Base-by-base conservation (phyloP, 2,329 filamentous ascomycete genomes). In the Penicillium sp. region DNA sequence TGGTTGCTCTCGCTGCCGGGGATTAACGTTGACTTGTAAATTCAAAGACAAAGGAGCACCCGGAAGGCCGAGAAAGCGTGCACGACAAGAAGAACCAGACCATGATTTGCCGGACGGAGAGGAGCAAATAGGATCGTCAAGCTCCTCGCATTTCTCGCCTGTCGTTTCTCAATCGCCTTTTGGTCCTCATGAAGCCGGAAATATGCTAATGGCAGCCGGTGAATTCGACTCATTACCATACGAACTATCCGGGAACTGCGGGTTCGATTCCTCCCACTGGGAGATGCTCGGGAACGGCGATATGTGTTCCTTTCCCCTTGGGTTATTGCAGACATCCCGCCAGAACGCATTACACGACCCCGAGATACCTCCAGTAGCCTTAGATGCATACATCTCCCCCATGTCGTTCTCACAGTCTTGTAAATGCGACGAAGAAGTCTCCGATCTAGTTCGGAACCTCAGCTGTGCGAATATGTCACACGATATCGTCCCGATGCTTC, bases 11-110 rank as follows among this genome's bases (percentile, higher is more conserved):
- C 60, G 68, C 25, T 71, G 68, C 55, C 61, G 62, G 2, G 49
- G 55, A 31, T 38, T 70, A 15, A 60, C 58, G 21, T 47, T 71
- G 38, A 41, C 59, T 6, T 71, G 68, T 66, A 66, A 54, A 60
- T 71, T 68, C 55, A 60, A 69, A 39, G 66, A 69, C 23, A 67
- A 69, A 60, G 68, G 68, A 27, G 53, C 59, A 1, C 68, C 68
- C 5, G 68, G 68, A 21, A 53, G 68, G 31, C 68, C 68, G 15
- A 61, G 68, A 29, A 71, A 71, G 35, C 65, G 67, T 15, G 35
- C 57, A 7, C 56, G 62, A 43, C 57, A 60, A 27, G 66, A 68
- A 9, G 23, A 55, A 31, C 41, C 35, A 41, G 49, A 55, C 4
- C 44, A 39, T 6, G 17, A 58, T 10, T 38, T 49, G 7, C 53